These are phyloP conservation scores for Neurospora crassa DNA, from an alignment of 2,329 filamentous ascomycete genomes.

Conservation along the genomic window DNA sequence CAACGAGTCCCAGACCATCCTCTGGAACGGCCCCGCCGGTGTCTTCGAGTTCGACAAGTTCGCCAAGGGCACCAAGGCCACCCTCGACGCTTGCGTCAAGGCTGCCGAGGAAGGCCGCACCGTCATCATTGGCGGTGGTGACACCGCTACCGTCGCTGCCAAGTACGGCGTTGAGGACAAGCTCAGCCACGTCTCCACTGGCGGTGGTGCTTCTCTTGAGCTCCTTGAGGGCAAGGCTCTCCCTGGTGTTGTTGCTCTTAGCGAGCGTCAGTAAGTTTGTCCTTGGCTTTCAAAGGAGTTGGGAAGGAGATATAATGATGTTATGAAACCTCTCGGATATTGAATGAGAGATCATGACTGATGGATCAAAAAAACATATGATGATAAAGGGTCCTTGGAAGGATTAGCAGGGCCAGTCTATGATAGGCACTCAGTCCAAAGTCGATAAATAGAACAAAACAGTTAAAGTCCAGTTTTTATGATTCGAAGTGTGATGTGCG, in stretches of 20 bases:
- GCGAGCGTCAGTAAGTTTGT: constrained; percentile 51
- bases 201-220: constrained; percentile 91
- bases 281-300: constrained; percentile 1
- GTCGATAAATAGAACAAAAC: constrained; percentile 2
- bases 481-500: not conserved
- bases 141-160: constrained; percentile 94
- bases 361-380: constrained; percentile 12
- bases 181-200: constrained; percentile 96
- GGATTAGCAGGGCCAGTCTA: constrained; percentile 25
- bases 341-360: constrained; percentile 1
- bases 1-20: constrained; percentile 81
- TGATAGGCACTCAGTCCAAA: constrained; percentile 20
- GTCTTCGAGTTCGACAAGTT: constrained; percentile 98
- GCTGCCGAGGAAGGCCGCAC: constrained; percentile 80
- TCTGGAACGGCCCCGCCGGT: constrained; percentile 96
- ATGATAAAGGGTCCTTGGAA: constrained; percentile 22
- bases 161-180: constrained; percentile 96
- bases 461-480: not conserved
- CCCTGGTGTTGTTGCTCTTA: constrained; percentile 86
- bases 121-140: constrained; percentile 96
- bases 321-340: not conserved
- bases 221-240: constrained; percentile 96
- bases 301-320: not conserved
- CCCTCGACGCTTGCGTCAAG: constrained; percentile 76
- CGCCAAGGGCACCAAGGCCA: constrained; percentile 83